These are phyloP conservation scores for Graphiopsis chlorocephala DNA, from an alignment of 2,329 filamentous ascomycete species.

Conservation along the genomic window DNA sequence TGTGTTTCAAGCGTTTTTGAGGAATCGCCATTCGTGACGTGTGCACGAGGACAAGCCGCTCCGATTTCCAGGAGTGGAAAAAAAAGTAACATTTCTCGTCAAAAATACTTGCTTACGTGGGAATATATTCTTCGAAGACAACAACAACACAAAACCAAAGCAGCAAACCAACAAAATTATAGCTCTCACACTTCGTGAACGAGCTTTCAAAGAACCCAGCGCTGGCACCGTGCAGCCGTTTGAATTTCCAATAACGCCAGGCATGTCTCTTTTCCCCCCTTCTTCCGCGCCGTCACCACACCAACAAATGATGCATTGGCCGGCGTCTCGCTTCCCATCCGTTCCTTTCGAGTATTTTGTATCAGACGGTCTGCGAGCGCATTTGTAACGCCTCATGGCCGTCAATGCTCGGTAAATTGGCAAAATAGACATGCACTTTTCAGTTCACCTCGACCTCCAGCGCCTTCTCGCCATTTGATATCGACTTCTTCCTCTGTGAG, in stretches of 20 bases:
- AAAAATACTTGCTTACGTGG: conserved; percentile 5
- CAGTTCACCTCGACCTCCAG: conserved; percentile 14
- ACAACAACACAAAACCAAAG: not conserved
- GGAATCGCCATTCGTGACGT: not conserved
- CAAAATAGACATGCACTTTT: not conserved
- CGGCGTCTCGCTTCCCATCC: not conserved
- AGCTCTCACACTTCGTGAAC: not conserved
- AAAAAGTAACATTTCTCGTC: not conserved
- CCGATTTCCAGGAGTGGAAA: not conserved
- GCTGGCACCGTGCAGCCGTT: not conserved
- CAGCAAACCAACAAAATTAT: not conserved
- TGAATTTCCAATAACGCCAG: not conserved
- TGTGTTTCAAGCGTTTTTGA: not conserved
- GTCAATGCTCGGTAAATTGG: not conserved
- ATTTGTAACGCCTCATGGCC: not conserved
- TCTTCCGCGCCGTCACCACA: not conserved
- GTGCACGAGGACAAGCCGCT: not conserved
- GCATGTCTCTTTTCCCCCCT: not conserved
- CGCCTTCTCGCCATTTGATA: conserved; percentile 8
- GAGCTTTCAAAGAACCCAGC: not conserved
- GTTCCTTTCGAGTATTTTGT: not conserved
- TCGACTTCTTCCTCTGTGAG: conserved; percentile 40
- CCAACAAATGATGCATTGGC: not conserved
- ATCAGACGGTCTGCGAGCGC: not conserved
- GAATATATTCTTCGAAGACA: not conserved